phyloP scores from a whole-genome alignment of 2,329 filamentous ascomycete genomes.

The Ambrosiella cleistominuta region DNA sequence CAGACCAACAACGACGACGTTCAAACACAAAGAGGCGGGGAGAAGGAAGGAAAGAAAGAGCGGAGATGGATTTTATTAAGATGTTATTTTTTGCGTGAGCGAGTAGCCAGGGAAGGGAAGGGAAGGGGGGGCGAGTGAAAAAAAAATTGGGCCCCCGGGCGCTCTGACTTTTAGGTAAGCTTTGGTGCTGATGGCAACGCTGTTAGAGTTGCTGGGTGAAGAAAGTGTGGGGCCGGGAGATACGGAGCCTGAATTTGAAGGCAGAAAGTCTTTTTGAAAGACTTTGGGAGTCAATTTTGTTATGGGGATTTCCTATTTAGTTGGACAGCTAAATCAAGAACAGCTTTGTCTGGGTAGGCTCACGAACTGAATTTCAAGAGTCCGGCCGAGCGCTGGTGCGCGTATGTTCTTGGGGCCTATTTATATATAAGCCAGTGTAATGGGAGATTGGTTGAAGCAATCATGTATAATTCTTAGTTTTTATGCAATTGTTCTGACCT shows the following conservation, averaged over 20 bases:
- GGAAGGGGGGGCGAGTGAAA: background rate
- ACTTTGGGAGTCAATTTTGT: slow-evolving; percentile 4
- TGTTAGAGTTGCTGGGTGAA: slow-evolving; percentile 7
- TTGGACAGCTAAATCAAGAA: no score
- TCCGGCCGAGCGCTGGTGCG: no score
- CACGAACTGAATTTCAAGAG: no score
- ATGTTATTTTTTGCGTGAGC: background rate
- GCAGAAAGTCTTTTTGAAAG: background rate
- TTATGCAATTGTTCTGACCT: background rate
- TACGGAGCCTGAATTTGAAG: slow-evolving; percentile 7
- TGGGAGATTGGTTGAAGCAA: no score
- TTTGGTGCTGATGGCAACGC: background rate
- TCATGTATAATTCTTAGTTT: no score
- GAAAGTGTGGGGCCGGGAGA: slow-evolving; percentile 10
- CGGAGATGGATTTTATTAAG: slow-evolving; percentile 5
- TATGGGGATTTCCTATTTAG: no score
- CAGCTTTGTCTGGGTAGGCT: no score
- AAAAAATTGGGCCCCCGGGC: background rate
- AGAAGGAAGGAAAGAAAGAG: slow-evolving; percentile 4
- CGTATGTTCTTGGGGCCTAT: no score
- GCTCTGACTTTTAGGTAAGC: background rate
- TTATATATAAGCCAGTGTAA: no score
- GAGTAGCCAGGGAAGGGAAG: background rate
- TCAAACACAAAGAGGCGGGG: slow-evolving; percentile 14
- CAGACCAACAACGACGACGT: slow-evolving; percentile 14